A percentile compares a stretch with the other conserved stretches of the same genome.
phyloP scores from a whole-genome alignment of 192 early-diverging fungal genomes.

The Geosiphon pyriformis region DNA sequence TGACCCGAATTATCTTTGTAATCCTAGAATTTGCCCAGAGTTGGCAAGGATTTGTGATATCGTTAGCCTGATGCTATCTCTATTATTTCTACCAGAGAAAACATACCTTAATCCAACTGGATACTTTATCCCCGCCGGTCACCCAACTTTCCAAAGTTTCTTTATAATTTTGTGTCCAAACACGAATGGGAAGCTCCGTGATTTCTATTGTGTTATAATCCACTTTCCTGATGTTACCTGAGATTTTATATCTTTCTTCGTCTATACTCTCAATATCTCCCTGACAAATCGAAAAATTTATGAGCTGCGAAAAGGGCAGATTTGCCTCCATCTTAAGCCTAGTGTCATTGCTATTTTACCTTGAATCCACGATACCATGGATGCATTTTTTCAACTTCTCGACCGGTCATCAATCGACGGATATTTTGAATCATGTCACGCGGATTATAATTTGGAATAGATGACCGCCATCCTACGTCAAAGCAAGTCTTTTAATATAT shows the following conservation, averaged over 20 bases:
- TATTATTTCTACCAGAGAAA: too few species aligned
- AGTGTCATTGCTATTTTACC: slow-evolving; percentile 17
- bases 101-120: slow-evolving; percentile 51
- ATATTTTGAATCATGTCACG: slow-evolving; percentile 84
- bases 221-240: slow-evolving; percentile 62
- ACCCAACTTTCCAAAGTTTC: slow-evolving; percentile 75
- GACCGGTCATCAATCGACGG: slow-evolving; percentile 66
- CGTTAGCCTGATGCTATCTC: too few species aligned
- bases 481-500: too few species aligned
- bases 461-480: slow-evolving; percentile 58
- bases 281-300: slow-evolving; percentile 6
- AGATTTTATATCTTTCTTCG: slow-evolving; percentile 58
- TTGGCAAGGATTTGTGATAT: neutral
- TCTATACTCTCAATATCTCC: slow-evolving; percentile 62
- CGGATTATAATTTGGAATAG: slow-evolving; percentile 84
- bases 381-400: slow-evolving; percentile 65
- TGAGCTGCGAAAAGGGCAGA: too few species aligned
- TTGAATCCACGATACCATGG: slow-evolving; percentile 96
- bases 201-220: slow-evolving; percentile 77
- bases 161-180: slow-evolving; percentile 90
- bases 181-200: slow-evolving; percentile 82
- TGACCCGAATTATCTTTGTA: slow-evolving; percentile 72
- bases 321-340: too few species aligned
- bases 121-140: slow-evolving; percentile 62
- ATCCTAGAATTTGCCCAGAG: slow-evolving; percentile 31